A percentile compares a stretch with the other conserved stretches of the same genome.
These are phyloP conservation scores for Xylaria sp. DNA, from an alignment of 2,329 filamentous ascomycete genomes.

Conservation along the genomic window DNA sequence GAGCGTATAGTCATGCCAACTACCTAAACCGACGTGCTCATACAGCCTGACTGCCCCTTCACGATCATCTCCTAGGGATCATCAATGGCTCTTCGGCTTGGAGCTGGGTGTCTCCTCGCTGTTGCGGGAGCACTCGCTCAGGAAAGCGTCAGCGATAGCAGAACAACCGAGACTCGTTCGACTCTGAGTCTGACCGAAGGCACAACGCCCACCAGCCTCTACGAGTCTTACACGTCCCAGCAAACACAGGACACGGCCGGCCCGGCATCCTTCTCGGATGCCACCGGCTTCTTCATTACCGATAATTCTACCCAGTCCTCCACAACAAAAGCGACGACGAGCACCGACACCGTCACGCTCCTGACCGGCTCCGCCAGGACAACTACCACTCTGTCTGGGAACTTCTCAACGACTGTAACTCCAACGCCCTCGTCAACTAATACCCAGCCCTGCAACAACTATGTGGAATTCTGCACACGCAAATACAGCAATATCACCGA, in stretches of 20 bases:
- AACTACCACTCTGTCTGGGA: conserved; percentile 57
- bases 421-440: conserved; percentile 66
- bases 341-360: conserved; percentile 51
- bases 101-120: conserved; percentile 43
- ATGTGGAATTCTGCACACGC: conserved; percentile 78
- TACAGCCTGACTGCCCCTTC: not conserved
- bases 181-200: conserved; percentile 47
- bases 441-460: conserved; percentile 82
- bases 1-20: conserved; percentile 14
- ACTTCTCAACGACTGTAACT: conserved; percentile 57
- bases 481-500: conserved; percentile 86
- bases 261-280: conserved; percentile 44
- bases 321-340: conserved; percentile 29
- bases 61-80: not conserved
- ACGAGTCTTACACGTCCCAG: conserved; percentile 57
- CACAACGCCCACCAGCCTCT: conserved; percentile 58
- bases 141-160: conserved; percentile 54
- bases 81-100: conserved; percentile 43
- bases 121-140: conserved; percentile 43
- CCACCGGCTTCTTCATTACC: conserved; percentile 46
- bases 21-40: not conserved
- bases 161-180: conserved; percentile 53
- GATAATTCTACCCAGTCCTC: conserved; percentile 48
- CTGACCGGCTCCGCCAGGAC: conserved; percentile 59
- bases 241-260: conserved; percentile 53